Percentiles rank a stretch among this genome's conserved stretches.
phyloP scores from a whole-genome alignment of 805 yeast genomes.

The Kazachstania viticola region DNA sequence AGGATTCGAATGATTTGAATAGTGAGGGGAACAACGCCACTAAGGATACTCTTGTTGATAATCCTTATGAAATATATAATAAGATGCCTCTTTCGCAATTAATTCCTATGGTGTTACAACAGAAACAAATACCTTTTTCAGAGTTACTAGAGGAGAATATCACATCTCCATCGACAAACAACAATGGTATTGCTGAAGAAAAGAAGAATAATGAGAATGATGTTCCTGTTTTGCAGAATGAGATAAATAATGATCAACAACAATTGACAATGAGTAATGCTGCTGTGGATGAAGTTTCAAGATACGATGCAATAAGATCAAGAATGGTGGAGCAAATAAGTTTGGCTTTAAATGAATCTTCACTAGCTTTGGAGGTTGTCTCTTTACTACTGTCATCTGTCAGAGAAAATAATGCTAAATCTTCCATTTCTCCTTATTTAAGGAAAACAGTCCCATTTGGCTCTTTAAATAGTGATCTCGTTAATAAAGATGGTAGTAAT shows the following conservation, averaged over 20 bases:
- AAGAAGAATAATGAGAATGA: not conserved
- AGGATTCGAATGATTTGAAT: no score
- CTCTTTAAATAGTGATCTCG: conserved; percentile 43
- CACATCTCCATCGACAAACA: not conserved
- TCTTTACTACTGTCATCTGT: conserved; percentile 70
- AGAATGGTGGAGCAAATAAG: conserved; percentile 43
- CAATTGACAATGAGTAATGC: not conserved
- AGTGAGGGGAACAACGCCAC: no score
- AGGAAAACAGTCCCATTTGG: conserved; percentile 66
- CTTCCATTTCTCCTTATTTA: conserved; percentile 80
- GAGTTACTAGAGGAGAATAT: conserved; percentile 3
- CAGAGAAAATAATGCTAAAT: conserved; percentile 75
- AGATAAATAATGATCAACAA: not conserved
- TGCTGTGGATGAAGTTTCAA: not conserved
- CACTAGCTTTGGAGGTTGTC: conserved; percentile 77
- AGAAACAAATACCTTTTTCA: conserved; percentile 6
- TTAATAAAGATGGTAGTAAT: conserved; percentile 13
- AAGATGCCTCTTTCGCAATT: conserved; percentile 39
- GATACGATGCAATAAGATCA: conserved; percentile 32
- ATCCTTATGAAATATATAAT: conserved; percentile 24
- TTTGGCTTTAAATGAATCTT: conserved; percentile 77
- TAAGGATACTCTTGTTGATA: conserved; percentile 15
- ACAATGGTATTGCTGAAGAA: no score
- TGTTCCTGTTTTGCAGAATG: no score
- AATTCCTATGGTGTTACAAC: conserved; percentile 43